These are phyloP conservation scores for Cladophialophora yegresii DNA, from an alignment of 2,329 filamentous ascomycete species.

Conservation along the genomic window DNA sequence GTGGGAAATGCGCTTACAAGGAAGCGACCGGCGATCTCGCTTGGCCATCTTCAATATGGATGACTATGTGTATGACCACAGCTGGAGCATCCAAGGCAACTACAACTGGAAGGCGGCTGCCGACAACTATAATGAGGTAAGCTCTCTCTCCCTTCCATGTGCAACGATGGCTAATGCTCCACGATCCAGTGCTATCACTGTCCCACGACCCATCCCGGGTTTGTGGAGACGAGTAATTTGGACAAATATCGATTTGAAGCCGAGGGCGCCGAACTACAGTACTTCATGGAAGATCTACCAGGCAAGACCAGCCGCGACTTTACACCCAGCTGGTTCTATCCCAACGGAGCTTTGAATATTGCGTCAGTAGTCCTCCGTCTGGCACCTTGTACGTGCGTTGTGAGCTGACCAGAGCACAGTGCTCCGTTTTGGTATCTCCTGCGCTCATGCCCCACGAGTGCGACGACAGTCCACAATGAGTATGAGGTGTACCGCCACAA, in stretches of 20 bases:
- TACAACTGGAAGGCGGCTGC: slow-evolving; percentile 36
- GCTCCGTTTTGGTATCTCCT: slow-evolving; percentile 64
- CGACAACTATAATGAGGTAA: slow-evolving; percentile 38
- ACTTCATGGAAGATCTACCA: slow-evolving; percentile 45
- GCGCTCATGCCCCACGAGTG: slow-evolving; percentile 59
- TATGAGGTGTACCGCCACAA: slow-evolving; percentile 67
- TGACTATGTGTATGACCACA: slow-evolving; percentile 52
- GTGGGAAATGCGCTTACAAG: slow-evolving; percentile 30
- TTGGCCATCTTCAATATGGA: slow-evolving; percentile 57
- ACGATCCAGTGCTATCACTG: slow-evolving; percentile 55
- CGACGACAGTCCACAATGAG: slow-evolving; percentile 57
- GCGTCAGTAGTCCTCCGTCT: not conserved
- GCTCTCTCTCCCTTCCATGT: not conserved
- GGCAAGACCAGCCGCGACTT: slow-evolving; percentile 32
- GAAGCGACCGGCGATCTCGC: slow-evolving; percentile 50
- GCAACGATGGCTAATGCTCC: slow-evolving; percentile 58
- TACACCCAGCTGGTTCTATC: slow-evolving; percentile 32
- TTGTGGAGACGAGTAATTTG: slow-evolving; percentile 56
- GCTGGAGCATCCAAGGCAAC: slow-evolving; percentile 24
- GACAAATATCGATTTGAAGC: slow-evolving; percentile 57
- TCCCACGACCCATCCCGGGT: slow-evolving; percentile 60
- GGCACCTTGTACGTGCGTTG: too few species aligned
- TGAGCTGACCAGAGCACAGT: not conserved
- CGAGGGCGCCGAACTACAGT: slow-evolving; percentile 57
- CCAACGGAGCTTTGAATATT: slow-evolving; percentile 31